Base-by-base conservation (phyloP, 192 early-diverging fungal genomes). In the Backusella australiensis region DNA sequence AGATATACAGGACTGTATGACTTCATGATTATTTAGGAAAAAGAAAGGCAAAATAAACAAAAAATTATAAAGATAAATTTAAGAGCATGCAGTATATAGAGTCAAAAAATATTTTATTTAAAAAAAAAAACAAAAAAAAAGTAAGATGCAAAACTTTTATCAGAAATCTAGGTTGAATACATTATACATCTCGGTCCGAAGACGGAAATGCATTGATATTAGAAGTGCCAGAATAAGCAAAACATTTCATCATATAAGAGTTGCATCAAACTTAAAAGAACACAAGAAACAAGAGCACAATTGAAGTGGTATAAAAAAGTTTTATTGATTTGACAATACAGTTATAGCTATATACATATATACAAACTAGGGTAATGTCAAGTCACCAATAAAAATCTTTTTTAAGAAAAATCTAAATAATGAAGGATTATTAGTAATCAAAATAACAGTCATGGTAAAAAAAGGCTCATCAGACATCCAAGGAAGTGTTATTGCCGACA, bases 401-500 rank as follows among this genome's bases (percentile, higher is more conserved):
- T 69, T 69, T 29, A 41, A 69, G 49, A 44, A 69, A 71, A 71
- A 70, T 14, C 56, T 63, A 63, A 29, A 26, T 4, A 17, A 53
- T n/a, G 23, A 63, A 63, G 23, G 0, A 23, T 29, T 63, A 29
- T 63, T 29, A 63, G 12, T 63, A 63, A 63, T 14, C 2, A 59
- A 12, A 14, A 29, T 63, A 17, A 44, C 11, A 65, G 46, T 0
- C 19, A 46, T 6, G 6, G 34, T 32, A 32, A 32, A 32, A 39
- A 39, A 73, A 29, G 56, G 75, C 66, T 26, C 71, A 81, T 81
- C 80, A 81, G 80, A 81, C 80, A 81, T 81, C 80, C 80, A 81
- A 81, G 80, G 80, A 81, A 81, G 80, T 77, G 75, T 81, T 71
- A 56, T 78, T 56, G 72, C 77, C 71, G 73, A 69, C 77, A 78